Conservation (phyloP, 495 filamentous ascomycete species). For the Apiosordaria backusii region DNA sequence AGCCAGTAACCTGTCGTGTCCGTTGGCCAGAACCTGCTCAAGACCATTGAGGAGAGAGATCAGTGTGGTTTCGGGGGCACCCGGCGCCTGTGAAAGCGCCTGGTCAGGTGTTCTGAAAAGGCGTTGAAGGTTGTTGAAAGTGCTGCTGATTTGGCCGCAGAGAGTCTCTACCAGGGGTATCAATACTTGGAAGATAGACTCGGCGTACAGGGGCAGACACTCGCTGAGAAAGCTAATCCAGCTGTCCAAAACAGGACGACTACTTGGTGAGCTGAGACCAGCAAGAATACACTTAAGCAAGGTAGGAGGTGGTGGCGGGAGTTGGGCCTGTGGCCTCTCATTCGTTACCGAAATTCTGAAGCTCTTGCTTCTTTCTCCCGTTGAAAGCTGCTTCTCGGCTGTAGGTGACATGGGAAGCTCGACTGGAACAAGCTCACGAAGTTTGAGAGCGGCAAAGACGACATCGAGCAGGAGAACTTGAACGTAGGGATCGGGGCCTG, state of each 20-base stretch:
- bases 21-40: conserved; percentile 82
- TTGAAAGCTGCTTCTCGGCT: background rate
- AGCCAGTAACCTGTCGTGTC: conserved; percentile 75
- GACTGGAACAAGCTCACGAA: conserved; percentile 52
- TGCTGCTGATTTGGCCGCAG: conserved; percentile 66
- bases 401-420: conserved; percentile 42
- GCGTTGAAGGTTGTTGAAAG: conserved; percentile 60
- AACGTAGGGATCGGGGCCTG: conserved; percentile 58
- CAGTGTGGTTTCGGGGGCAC: conserved; percentile 61
- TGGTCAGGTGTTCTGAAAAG: conserved; percentile 49
- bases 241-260: conserved; percentile 75
- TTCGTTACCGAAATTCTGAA: conserved; percentile 24
- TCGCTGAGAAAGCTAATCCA: conserved; percentile 88
- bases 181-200: conserved; percentile 81
- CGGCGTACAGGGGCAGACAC: conserved; percentile 76
- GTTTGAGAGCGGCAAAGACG: conserved; percentile 64
- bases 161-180: conserved; percentile 88
- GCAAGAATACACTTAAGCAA: conserved; percentile 78
- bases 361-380: conserved; percentile 25
- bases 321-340: conserved; percentile 30
- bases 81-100: conserved; percentile 23
- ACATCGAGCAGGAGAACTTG: conserved; percentile 75
- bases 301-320: conserved; percentile 61
- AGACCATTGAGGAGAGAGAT: conserved; percentile 82
- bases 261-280: conserved; percentile 72